phyloP scores from a whole-genome alignment of 768 basidiomycete genomes.

The Rhodotorula paludigena region DNA sequence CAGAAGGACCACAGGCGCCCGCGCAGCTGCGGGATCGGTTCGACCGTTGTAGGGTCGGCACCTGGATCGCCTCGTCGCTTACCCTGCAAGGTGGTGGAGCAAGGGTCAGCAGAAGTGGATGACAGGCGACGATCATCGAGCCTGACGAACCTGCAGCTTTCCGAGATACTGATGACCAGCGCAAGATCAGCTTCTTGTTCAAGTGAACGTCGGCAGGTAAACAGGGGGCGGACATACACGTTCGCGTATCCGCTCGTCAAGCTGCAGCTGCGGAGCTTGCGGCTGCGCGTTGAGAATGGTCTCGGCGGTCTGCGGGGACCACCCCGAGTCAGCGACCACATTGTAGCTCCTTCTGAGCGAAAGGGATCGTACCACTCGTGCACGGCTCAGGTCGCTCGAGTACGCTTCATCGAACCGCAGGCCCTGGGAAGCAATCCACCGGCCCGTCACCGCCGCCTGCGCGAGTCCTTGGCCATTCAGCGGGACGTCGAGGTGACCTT shows the following conservation, averaged over 20 bases:
- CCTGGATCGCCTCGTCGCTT: slow-evolving; percentile 27
- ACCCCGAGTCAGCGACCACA: neutral
- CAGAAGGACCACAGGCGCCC: slow-evolving; percentile 31
- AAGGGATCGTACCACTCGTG: slow-evolving; percentile 13
- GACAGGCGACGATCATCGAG: too few species aligned
- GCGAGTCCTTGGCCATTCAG: slow-evolving; percentile 44
- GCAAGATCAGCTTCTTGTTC: neutral
- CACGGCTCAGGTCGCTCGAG: slow-evolving; percentile 25
- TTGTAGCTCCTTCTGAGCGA: neutral
- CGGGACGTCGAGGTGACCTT: slow-evolving; percentile 46
- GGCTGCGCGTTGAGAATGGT: slow-evolving; percentile 11
- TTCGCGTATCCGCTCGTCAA: slow-evolving; percentile 35
- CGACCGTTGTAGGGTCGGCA: slow-evolving; percentile 23
- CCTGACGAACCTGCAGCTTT: slow-evolving; percentile 19
- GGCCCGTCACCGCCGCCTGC: slow-evolving; percentile 40
- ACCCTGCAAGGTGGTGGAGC: slow-evolving; percentile 9
- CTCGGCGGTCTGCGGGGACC: slow-evolving; percentile 20
- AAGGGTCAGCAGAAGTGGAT: neutral
- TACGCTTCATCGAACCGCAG: slow-evolving; percentile 14
- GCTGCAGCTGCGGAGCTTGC: neutral
- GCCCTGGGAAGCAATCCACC: slow-evolving; percentile 1
- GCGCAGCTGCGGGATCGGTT: slow-evolving; percentile 6
- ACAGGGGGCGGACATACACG: slow-evolving; percentile 7
- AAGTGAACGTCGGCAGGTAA: too few species aligned
- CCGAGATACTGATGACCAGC: slow-evolving; percentile 27